Conservation (phyloP, 805 yeast genomes). For the Barnettozyma wickerhamii region DNA sequence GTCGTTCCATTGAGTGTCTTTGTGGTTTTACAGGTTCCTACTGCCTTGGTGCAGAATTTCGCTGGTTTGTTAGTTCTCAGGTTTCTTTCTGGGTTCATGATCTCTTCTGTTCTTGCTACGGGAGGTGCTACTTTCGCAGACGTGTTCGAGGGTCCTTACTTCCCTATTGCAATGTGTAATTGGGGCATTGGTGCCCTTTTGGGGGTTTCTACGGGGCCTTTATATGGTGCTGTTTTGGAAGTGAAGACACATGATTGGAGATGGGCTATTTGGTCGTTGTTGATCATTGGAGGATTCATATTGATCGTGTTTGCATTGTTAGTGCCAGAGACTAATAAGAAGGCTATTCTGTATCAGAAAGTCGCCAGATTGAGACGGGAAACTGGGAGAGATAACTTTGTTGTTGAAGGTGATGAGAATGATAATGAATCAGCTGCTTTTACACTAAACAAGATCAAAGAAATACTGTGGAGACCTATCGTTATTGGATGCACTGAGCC, state of each 20-base stretch:
- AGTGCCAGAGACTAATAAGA: slow-evolving; percentile 47
- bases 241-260: slow-evolving; percentile 45
- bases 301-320: slow-evolving; percentile 34
- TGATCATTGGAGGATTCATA: slow-evolving; percentile 36
- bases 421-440: slow-evolving; percentile 19
- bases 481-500: slow-evolving; percentile 51
- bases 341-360: slow-evolving; percentile 42
- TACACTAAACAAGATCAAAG: slow-evolving; percentile 20
- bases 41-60: slow-evolving; percentile 46
- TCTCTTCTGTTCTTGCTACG: slow-evolving; percentile 53
- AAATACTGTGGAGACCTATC: slow-evolving; percentile 45
- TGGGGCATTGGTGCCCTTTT: slow-evolving; percentile 53
- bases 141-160: slow-evolving; percentile 35
- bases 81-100: slow-evolving; percentile 49
- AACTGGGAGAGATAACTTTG: slow-evolving; percentile 45
- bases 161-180: slow-evolving; percentile 43
- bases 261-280: slow-evolving; percentile 50
- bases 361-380: slow-evolving; percentile 42
- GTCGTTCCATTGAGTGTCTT: slow-evolving; percentile 43
- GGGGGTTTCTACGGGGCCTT: slow-evolving; percentile 55
- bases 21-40: slow-evolving; percentile 50
- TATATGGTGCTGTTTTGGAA: slow-evolving; percentile 48
- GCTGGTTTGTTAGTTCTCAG: slow-evolving; percentile 48
- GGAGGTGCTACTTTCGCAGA: slow-evolving; percentile 59
- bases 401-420: slow-evolving; percentile 33